Evolutionary conservation across 306 rosid genomes (phyloP), one percentile per base, ranked within the genome.

Genomic region (Pterocarpus macrocarpus): DNA sequence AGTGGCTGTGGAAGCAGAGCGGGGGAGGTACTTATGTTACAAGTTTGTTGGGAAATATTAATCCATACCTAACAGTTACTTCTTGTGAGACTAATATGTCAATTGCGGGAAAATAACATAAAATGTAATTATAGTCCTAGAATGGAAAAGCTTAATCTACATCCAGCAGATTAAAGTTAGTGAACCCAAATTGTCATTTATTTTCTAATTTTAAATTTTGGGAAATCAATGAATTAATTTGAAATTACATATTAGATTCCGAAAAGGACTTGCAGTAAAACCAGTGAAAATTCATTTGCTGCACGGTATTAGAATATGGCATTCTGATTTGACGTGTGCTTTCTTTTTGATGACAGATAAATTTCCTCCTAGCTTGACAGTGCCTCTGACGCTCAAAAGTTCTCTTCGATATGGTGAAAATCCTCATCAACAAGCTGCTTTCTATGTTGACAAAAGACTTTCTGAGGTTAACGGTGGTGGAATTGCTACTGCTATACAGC

Each of bases 1-100:
- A 95, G 90, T 93, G 99, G 99, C 73, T 95, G 52, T 95, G 99
- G 99, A 91, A 91, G 90, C 97, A 95, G 80, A 89, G 89, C 64
- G 85, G 34, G 11, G 93, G 89, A 85, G 97, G 96, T 91, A 87
- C n/a, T 76, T 59, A 12, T 52, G 50, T 72, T 69, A 71, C 30
- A 50, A 7, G 74, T 43, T 56, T 70, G 16, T 52, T 4, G 34
- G 36, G 59, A 68, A 59, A 50, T 33, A 58, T 81, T 28, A n/a
- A 69, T 69, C 17, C 36, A 76, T 49, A 59, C 78, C 7, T 12
- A 68, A 14, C 49, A 39, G 28, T 63, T 78, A 69, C 52, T 35
- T n/a, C n/a, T 35, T n/a, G 7, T 53, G 61, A 73, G 43, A 69
- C 58, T 28, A 71, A 69, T 63, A 32, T 58, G 12, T 62, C 35